Percentiles rank a stretch among this genome's conserved stretches.
Conservation (phyloP, 1,139 yeast species). For the Zygotorulaspora mrakii region DNA sequence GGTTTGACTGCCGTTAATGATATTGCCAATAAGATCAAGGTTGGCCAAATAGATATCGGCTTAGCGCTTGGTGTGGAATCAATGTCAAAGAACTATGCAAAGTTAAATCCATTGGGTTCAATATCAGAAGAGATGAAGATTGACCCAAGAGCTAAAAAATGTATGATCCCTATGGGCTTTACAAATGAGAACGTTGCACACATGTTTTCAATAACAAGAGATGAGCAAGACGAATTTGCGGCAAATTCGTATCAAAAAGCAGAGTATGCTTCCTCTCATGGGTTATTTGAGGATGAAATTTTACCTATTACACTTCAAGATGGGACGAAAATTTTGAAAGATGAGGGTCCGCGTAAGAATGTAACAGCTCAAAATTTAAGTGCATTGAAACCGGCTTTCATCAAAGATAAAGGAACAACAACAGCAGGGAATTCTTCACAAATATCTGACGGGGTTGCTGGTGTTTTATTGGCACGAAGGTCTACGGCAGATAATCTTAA, state of each 20-base stretch:
- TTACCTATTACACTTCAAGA: slow-evolving; percentile 55
- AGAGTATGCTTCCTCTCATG: slow-evolving; percentile 62
- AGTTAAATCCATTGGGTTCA: slow-evolving; percentile 57
- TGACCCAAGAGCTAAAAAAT: slow-evolving; percentile 52
- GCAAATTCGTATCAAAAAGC: slow-evolving; percentile 85
- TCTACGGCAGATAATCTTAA: slow-evolving; percentile 77
- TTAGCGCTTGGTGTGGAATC: slow-evolving; percentile 91
- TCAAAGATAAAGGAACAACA: slow-evolving; percentile 69
- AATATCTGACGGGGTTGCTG: slow-evolving; percentile 94
- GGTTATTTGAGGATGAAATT: slow-evolving; percentile 80
- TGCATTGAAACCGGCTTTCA: slow-evolving; percentile 85
- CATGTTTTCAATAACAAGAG: slow-evolving; percentile 60
- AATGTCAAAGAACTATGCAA: slow-evolving; percentile 82
- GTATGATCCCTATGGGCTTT: slow-evolving; percentile 88
- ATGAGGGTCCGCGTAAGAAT: slow-evolving; percentile 88
- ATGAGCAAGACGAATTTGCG: slow-evolving; percentile 81
- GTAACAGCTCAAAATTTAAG: slow-evolving; percentile 74
- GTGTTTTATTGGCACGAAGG: slow-evolving; percentile 79
- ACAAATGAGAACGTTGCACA: slow-evolving; percentile 75
- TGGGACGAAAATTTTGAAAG: slow-evolving; percentile 53
- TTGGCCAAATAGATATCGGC: slow-evolving; percentile 89
- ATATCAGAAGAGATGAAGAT: slow-evolving; percentile 52
- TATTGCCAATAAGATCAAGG: slow-evolving; percentile 79
- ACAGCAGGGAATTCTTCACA: slow-evolving; percentile 97
- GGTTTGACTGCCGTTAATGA: slow-evolving; percentile 88